Conservation (phyloP, 257 asterid species). For the Solanum etuberosum region DNA sequence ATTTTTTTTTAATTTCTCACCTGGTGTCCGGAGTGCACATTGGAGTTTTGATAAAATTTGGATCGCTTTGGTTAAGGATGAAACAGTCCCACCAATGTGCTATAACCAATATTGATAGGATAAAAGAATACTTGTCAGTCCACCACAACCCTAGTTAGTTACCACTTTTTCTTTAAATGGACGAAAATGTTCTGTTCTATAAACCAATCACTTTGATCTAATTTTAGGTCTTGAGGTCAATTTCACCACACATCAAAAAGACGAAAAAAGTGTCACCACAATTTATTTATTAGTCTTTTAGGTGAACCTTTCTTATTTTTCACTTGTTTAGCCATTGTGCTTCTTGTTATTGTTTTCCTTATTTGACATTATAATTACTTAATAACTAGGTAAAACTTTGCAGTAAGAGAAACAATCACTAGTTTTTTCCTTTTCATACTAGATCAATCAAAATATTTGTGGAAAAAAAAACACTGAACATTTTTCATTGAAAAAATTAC, state of each 20-base stretch:
- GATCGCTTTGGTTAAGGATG: too few relatives aligned
- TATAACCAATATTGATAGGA: too few relatives aligned
- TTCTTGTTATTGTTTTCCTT: neutral
- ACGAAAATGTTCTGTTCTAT: neutral
- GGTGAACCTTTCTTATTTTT: neutral
- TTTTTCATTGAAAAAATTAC: neutral
- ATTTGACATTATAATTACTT: neutral
- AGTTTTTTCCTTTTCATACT: neutral
- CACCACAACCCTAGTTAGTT: neutral
- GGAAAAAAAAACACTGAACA: too few relatives aligned
- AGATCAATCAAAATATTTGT: too few relatives aligned
- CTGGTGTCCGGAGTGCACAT: too few relatives aligned
- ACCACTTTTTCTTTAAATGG: neutral
- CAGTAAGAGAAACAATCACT: neutral
- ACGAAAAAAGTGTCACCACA: neutral
- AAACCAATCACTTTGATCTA: neutral
- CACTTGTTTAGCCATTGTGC: neutral
- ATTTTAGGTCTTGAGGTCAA: neutral
- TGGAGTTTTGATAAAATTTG: too few relatives aligned
- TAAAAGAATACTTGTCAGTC: too few relatives aligned
- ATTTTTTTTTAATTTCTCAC: too few relatives aligned
- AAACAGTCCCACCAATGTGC: too few relatives aligned
- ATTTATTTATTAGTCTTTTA: too few relatives aligned
- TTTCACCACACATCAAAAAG: neutral
- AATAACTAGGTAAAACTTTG: neutral